Conservation (phyloP, 371 early-diverging fungal species). For the Rhizopus arrhizus region DNA sequence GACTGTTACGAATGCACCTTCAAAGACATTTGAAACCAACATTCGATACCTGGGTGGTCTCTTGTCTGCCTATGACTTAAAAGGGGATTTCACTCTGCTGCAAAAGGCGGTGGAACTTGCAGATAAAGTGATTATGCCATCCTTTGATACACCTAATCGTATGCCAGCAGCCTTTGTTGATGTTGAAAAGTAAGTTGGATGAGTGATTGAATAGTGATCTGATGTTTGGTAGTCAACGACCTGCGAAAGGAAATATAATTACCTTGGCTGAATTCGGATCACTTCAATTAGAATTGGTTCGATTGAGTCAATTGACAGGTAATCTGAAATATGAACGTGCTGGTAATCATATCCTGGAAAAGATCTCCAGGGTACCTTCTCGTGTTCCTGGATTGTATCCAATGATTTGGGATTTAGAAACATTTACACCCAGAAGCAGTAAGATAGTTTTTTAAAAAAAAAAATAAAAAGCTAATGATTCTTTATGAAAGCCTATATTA, state of each 20-base stretch:
- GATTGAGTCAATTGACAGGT: constrained; percentile 77
- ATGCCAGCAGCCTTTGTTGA: constrained; percentile 80
- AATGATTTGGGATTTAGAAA: constrained; percentile 47
- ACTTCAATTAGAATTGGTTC: constrained; percentile 85
- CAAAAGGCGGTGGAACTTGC: constrained; percentile 36
- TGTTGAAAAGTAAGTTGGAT: constrained; percentile 32
- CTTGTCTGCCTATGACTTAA: constrained; percentile 62
- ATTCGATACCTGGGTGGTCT: constrained; percentile 81
- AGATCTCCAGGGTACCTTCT: constrained; percentile 50
- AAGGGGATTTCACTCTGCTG: constrained; percentile 62
- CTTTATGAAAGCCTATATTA: constrained; percentile 39
- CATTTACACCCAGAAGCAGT: constrained; percentile 53
- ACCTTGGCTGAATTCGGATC: constrained; percentile 88
- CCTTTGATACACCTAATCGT: constrained; percentile 61
- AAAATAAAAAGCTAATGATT: neutral
- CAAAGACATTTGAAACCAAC: constrained; percentile 73
- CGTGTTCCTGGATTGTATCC: constrained; percentile 77
- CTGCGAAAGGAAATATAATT: constrained; percentile 34
- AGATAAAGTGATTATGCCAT: constrained; percentile 45
- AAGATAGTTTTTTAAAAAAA: constrained; percentile 5
- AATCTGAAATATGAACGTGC: constrained; percentile 64
- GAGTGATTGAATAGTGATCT: constrained; percentile 16
- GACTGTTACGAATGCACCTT: constrained; percentile 17
- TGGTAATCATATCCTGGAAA: constrained; percentile 66
- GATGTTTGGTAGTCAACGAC: constrained; percentile 13